Evolutionary conservation across 2,329 filamentous ascomycete genomes (phyloP).

Genomic region (Apiospora hydei): DNA sequence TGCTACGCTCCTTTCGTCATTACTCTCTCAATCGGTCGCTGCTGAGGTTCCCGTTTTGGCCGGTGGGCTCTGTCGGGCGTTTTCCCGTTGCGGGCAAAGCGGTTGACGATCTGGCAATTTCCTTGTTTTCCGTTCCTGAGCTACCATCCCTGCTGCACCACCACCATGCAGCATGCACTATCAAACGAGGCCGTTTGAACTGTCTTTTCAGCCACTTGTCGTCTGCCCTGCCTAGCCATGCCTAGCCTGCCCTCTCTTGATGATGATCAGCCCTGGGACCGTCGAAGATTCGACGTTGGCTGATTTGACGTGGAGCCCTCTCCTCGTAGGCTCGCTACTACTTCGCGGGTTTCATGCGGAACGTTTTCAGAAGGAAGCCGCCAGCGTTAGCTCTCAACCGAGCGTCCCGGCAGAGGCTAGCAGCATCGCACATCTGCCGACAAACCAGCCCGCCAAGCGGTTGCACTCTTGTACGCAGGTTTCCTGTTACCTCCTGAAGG

Average conservation of each 20-base stretch:
- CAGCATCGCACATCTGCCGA: conserved; percentile 8
- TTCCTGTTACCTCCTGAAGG: not conserved
- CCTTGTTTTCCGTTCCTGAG: conserved; percentile 18
- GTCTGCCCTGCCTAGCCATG: not conserved
- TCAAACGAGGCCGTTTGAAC: not conserved
- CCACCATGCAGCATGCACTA: too few relatives aligned
- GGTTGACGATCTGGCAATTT: conserved; percentile 6
- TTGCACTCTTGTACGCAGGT: not conserved
- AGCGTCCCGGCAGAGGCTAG: not conserved
- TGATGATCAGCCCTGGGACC: conserved; percentile 12
- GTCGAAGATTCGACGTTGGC: not conserved
- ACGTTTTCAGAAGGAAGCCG: not conserved
- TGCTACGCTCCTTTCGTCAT: conserved; percentile 16
- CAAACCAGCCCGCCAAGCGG: conserved; percentile 8
- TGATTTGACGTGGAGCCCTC: not conserved
- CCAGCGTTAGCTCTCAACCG: not conserved
- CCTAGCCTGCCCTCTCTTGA: not conserved
- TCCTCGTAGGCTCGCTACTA: not conserved
- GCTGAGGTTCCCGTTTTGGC: conserved; percentile 3
- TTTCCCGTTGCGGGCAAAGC: conserved; percentile 3
- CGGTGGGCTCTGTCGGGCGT: not conserved
- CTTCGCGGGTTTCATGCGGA: not conserved
- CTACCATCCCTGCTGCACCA: not conserved
- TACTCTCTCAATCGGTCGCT: not conserved
- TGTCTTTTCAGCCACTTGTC: not conserved